Base-by-base conservation (phyloP, 176 grass and related monocot genomes). In the Paspalum vaginatum region DNA sequence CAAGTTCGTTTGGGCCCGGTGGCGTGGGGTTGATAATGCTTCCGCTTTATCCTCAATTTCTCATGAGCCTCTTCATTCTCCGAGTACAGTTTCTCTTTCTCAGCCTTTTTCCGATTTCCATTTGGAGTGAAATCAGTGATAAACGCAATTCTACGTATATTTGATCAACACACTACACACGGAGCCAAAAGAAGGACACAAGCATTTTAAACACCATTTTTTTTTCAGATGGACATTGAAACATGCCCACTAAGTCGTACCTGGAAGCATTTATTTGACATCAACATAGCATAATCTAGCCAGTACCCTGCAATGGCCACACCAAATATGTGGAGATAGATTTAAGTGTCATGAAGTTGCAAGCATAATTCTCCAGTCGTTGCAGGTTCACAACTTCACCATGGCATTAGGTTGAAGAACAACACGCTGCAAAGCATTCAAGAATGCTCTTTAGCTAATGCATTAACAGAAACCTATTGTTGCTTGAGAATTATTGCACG, bases 391-490 rank as follows among this genome's bases (percentile, higher is more conserved):
- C 44, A 80, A 62, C 14, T 43, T 84, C 76, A 80, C 66, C 32
- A 12, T 22, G 0, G 72, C 57, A 42, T 27, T 82, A 78, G 83
- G 83, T 78, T 59, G 82, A 77, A 89, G 58, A 77, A 82, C 83
- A 44, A 82, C 78, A 52, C 66, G 72, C 87, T 89, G 57, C 56
- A 63, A 59, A 85, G 8, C 71, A 85, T 85, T 71, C 25, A 85
- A 69, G 13, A 65, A 49, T 40, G 65, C 11, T 42, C 39, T 71
- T 61, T 71, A 77, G 42, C 22, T 70, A 47, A 64, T 53, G 53
- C 13, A 47, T 4, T 59, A 37, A 59, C 8, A n/a, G 22, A 73
- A 78, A 49, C 69, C 7, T 53, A 14, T 26, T 61, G 32, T 45
- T 22, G 43, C 4, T 74, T 27, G 14, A 63, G 56, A 70, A 15